A percentile compares a stretch with the other conserved stretches of the same genome.
These are phyloP conservation scores for Phytophthora citricola DNA, from an alignment of 352 stramenopile genomes.

Conservation along the genomic window DNA sequence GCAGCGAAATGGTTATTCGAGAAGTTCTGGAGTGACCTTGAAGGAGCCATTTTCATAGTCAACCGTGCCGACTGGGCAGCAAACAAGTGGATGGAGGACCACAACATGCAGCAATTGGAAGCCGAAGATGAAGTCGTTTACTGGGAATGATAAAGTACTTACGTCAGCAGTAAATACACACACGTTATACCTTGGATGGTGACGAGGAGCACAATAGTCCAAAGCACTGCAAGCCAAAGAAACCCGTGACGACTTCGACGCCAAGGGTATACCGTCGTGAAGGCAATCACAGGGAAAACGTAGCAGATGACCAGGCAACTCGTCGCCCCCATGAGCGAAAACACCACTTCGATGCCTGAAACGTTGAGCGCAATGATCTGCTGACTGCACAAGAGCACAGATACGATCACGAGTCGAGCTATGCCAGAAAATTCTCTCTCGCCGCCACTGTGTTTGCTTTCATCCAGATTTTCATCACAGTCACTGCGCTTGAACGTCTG, in stretches of 20 bases:
- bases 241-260: conserved; percentile 26
- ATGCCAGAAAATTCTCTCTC: background rate
- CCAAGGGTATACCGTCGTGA: conserved; percentile 60
- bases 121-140: conserved; percentile 25
- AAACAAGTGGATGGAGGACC: conserved; percentile 28
- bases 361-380: conserved; percentile 47
- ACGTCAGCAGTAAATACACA: conserved; percentile 27
- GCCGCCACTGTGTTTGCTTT: conserved; percentile 12
- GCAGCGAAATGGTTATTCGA: conserved; percentile 21
- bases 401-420: conserved; percentile 20
- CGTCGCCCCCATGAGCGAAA: conserved; percentile 57
- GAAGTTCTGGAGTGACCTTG: conserved; percentile 15
- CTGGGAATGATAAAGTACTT: conserved; percentile 16
- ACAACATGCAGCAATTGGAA: conserved; percentile 19
- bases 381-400: conserved; percentile 29
- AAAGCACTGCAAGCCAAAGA: conserved; percentile 27
- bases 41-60: conserved; percentile 21
- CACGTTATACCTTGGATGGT: conserved; percentile 34
- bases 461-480: conserved; percentile 2
- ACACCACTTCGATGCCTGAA: conserved; percentile 60
- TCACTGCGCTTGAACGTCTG: conserved; percentile 18
- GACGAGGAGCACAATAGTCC: conserved; percentile 26
- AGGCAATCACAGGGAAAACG: conserved; percentile 51
- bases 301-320: conserved; percentile 59
- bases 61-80: conserved; percentile 28